phyloP scores from a whole-genome alignment of 148 eudicot species.

The Rhododendron kiyosumense region DNA sequence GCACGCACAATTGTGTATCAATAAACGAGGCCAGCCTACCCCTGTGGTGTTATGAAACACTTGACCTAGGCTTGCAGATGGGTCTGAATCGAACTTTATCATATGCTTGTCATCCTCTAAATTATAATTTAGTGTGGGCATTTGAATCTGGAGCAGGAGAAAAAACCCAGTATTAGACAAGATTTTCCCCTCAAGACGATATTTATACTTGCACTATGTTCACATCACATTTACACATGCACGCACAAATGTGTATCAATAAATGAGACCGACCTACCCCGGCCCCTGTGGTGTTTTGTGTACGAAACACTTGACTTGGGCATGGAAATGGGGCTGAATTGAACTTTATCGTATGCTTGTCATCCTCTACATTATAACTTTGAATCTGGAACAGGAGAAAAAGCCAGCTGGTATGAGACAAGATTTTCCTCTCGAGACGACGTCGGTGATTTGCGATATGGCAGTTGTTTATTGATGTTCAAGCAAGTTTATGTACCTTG shows the following conservation, averaged over 20 bases:
- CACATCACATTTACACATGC: no score
- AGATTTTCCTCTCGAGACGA: not conserved
- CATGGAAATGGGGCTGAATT: no score
- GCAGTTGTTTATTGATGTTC: not conserved
- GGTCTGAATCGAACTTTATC: not conserved
- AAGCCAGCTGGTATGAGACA: no score
- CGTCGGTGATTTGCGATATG: not conserved
- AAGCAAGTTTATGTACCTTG: slow-evolving; percentile 7
- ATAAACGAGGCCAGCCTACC: not conserved
- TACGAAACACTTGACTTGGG: no score
- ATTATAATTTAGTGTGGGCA: not conserved
- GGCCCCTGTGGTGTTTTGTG: no score
- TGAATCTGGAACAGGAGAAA: no score
- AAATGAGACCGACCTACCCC: no score
- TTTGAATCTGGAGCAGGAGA: not conserved
- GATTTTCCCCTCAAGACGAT: not conserved
- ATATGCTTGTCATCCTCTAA: not conserved
- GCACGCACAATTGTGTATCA: not conserved
- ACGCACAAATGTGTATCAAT: no score
- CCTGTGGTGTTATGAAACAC: not conserved
- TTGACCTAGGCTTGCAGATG: not conserved
- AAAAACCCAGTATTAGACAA: not conserved
- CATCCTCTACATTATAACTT: no score
- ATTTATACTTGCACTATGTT: no score
- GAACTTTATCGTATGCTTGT: no score